These are phyloP conservation scores for Zarea fungicola DNA, from an alignment of 2,329 filamentous ascomycete genomes.

Conservation along the genomic window DNA sequence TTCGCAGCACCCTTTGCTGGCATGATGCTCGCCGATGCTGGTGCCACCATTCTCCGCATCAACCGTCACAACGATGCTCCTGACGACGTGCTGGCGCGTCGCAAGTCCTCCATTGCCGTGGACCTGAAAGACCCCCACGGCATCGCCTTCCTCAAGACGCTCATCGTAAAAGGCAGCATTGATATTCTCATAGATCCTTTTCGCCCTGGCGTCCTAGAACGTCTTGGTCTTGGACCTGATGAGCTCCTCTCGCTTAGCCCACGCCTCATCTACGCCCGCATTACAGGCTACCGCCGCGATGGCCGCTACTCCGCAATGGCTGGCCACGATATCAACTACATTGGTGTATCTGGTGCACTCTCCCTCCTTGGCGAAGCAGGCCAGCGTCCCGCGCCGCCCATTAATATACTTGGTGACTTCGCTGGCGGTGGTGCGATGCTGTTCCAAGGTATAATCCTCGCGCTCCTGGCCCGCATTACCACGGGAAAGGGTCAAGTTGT, in stretches of 20 bases:
- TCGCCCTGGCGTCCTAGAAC: conserved; percentile 85
- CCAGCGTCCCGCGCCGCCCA: conserved; percentile 70
- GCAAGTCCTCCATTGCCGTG: conserved; percentile 74
- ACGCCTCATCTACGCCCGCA: conserved; percentile 71
- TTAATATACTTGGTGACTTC: conserved; percentile 88
- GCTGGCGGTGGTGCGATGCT: conserved; percentile 81
- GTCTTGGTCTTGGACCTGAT: conserved; percentile 69
- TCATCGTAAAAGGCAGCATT: conserved; percentile 61
- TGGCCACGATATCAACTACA: conserved; percentile 94
- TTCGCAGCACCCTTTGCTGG: conserved; percentile 77
- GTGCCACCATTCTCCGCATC: conserved; percentile 80
- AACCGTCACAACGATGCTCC: conserved; percentile 55
- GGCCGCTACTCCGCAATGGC: conserved; percentile 84
- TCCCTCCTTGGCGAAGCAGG: conserved; percentile 66
- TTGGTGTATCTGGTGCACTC: conserved; percentile 79
- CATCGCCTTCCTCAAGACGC: conserved; percentile 57
- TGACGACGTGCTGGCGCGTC: conserved; percentile 69
- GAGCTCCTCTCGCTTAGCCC: conserved; percentile 64
- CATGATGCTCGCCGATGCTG: conserved; percentile 83
- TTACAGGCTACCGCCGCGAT: conserved; percentile 86
- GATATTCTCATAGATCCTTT: conserved; percentile 93
- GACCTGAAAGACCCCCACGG: conserved; percentile 68
- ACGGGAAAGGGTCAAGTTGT: conserved; percentile 79
- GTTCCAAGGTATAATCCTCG: conserved; percentile 76
- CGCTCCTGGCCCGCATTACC: conserved; percentile 60